Evolutionary conservation across 2,329 filamentous ascomycete species (phyloP), one percentile per base, ranked within the genome.

Genomic region (Xylaria sp.): DNA sequence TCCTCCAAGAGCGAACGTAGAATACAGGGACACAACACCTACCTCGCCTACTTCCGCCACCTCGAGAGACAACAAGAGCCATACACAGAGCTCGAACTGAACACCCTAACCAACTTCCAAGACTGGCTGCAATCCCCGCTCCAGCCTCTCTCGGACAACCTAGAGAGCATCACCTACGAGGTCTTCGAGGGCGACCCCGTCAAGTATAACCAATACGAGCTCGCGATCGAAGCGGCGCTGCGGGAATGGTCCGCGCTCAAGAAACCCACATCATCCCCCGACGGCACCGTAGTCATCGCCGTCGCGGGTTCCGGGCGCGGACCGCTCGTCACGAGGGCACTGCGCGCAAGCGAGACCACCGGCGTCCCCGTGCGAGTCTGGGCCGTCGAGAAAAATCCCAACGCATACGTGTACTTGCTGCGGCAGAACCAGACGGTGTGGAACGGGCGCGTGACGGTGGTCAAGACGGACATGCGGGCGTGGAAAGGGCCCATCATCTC

Each of bases 151-250:
- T 94, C 94, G 0, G 95, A 99, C 76, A 99, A 99, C 70, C 84
- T 99, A 14, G 96, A 99, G 76, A 97, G 93, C 49, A 91, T 96
- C 43, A 99, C 95, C 0, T 99, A 99, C 76, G 95, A 99, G 75
- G 94, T 98, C 2, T 99, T 99, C 72, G 95, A 99, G 76, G 96
- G 96, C 69, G 96, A 99, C 67, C 95, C 95, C 0, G 91, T 99
- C 78, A 99, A 99, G 78, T 99, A 99, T 75, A 89, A 93, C 67
- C 96, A 94, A 83, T 99, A 99, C 74, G 93, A 98, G 76, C 83
- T 85, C 47, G 95, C 95, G 14, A 90, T 96, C 60, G 86, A 87
- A 3, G 87, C 91, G 67, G 94, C 95, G 0, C 82, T 99, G 65
- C 83, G 80, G 12, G 94, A 98, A 72, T 96, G 95, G 89, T 84